Conservation (phyloP, 768 basidiomycete genomes). For the Lactarius hengduanensis region DNA sequence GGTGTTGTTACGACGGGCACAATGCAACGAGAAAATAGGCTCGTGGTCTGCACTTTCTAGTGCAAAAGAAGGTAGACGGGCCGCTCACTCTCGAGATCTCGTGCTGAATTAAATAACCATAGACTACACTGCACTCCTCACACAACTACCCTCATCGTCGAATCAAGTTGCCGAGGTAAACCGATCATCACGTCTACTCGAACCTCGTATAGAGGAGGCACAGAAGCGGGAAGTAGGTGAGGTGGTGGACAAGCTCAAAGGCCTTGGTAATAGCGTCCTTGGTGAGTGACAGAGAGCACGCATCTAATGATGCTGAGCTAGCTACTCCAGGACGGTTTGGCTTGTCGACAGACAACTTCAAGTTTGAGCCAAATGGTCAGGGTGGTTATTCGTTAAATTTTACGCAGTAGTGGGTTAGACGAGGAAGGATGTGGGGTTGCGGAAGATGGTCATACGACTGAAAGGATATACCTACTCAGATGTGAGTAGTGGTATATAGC, state of each 20-base stretch:
- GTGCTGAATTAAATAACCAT: conserved; percentile 7
- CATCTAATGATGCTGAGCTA: not conserved
- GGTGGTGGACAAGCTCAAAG: conserved; percentile 92
- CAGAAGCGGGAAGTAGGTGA: conserved; percentile 87
- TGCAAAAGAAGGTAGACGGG: conserved; percentile 75
- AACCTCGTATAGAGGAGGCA: conserved; percentile 67
- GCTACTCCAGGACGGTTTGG: conserved; percentile 77
- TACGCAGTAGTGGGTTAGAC: conserved; percentile 42
- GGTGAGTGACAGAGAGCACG: conserved; percentile 46
- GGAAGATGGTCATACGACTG: conserved; percentile 32
- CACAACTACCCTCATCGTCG: conserved; percentile 57
- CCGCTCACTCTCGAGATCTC: conserved; percentile 9
- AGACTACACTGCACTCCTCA: conserved; percentile 80
- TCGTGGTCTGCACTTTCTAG: conserved; percentile 82
- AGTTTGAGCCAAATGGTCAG: conserved; percentile 89
- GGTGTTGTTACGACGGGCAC: conserved; percentile 84
- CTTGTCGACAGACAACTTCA: conserved; percentile 93
- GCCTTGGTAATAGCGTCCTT: conserved; percentile 84
- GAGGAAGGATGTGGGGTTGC: conserved; percentile 35
- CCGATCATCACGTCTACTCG: conserved; percentile 52
- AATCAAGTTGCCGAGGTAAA: conserved; percentile 49
- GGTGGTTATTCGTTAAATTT: conserved; percentile 98
- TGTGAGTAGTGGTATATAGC: conserved; percentile 6
- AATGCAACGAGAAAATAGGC: conserved; percentile 74
- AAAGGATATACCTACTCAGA: conserved; percentile 34